Conservation (phyloP, 2,329 filamentous ascomycete genomes). For the Colletotrichum gloeosporioides region DNA sequence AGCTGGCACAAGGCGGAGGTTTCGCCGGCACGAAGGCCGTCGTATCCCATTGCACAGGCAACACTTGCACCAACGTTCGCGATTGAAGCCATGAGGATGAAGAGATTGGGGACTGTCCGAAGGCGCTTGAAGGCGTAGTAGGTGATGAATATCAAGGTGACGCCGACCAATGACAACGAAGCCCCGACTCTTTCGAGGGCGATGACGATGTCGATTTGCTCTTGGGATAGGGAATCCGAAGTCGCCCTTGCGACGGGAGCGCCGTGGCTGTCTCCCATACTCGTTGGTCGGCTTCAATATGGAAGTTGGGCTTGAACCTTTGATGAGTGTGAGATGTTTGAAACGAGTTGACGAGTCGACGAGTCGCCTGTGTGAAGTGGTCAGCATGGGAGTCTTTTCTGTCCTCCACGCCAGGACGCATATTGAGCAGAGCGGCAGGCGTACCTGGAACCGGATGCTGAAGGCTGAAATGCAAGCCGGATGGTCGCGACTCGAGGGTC, state of each 20-base stretch:
- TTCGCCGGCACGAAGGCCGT: conserved; percentile 62
- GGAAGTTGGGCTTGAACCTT: background rate
- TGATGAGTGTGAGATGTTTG: background rate
- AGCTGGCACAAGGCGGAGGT: conserved; percentile 64
- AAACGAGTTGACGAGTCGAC: background rate
- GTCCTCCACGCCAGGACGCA: background rate
- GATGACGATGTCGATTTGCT: conserved; percentile 25
- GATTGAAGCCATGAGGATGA: conserved; percentile 66
- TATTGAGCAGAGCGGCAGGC: background rate
- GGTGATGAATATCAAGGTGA: conserved; percentile 57
- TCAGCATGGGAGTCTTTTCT: background rate
- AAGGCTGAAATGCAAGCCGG: background rate
- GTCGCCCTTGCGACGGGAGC: background rate
- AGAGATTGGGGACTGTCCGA: conserved; percentile 65
- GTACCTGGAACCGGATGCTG: background rate
- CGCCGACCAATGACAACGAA: conserved; percentile 55
- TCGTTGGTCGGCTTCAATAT: background rate
- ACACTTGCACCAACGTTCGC: conserved; percentile 64
- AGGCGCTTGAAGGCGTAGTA: conserved; percentile 56
- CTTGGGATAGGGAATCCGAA: conserved; percentile 29
- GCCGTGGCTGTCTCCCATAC: background rate
- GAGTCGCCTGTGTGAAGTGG: background rate
- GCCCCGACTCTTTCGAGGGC: conserved; percentile 44
- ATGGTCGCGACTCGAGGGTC: background rate
- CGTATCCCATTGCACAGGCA: conserved; percentile 74